Evolutionary conservation across 495 filamentous ascomycete genomes (phyloP).

Genomic region (Trichoderma reesei): DNA sequence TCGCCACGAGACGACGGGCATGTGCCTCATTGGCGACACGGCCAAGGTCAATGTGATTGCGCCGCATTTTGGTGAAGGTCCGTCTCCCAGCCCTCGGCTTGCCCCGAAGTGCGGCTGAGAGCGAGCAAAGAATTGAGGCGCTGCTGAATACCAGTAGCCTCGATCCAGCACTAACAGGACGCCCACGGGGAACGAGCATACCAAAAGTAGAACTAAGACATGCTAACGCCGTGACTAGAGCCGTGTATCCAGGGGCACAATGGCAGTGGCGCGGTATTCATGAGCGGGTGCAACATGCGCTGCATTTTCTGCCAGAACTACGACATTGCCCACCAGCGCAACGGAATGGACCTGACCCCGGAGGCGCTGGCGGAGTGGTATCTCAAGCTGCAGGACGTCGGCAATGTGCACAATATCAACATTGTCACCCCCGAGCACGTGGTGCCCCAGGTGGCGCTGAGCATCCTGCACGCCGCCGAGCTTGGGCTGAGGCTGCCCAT

Average conservation of each 20-base stretch:
- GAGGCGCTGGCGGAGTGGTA: conserved; percentile 69
- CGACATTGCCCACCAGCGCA: conserved; percentile 64
- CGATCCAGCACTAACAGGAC: background rate
- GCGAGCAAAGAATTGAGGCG: background rate
- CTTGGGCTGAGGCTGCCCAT: conserved; percentile 59
- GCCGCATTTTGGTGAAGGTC: conserved; percentile 59
- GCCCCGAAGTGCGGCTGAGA: background rate
- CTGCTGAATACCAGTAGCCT: background rate
- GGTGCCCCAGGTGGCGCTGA: conserved; percentile 64
- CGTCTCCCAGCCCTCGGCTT: conserved; percentile 13
- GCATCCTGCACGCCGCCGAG: conserved; percentile 56
- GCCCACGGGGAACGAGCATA: background rate
- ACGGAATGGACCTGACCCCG: conserved; percentile 65
- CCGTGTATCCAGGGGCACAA: conserved; percentile 69
- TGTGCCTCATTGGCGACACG: conserved; percentile 60
- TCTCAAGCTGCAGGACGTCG: conserved; percentile 63
- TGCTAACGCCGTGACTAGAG: conserved; percentile 30
- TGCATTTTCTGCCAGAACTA: conserved; percentile 81
- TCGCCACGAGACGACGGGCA: conserved; percentile 59
- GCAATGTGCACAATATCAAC: conserved; percentile 71
- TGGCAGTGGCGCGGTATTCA: conserved; percentile 68
- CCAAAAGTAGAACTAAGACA: background rate
- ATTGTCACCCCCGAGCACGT: conserved; percentile 69
- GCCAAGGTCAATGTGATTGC: conserved; percentile 70
- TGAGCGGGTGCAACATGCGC: conserved; percentile 26